Evolutionary conservation across 2,329 filamentous ascomycete species (phyloP), one percentile per base, ranked within the genome.

Genomic region (Penicillium sclerotiorum): DNA sequence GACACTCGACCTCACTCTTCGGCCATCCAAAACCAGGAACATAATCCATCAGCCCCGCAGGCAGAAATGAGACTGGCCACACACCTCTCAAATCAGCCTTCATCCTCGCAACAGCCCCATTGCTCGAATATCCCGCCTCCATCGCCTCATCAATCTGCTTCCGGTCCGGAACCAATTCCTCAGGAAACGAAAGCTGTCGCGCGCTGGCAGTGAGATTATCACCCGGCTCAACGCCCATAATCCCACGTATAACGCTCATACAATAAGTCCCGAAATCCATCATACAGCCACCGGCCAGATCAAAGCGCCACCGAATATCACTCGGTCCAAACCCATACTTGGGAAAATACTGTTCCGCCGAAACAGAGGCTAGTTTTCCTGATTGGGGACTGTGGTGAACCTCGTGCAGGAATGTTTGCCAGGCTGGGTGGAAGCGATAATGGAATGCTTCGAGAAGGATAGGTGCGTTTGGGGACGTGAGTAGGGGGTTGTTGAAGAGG

Each of bases 391-490:
- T 32, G 9, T 39, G 35, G 6, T 50, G 23, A n/a, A 44, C 25
- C 9, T 36, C 23, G 13, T 41, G 15, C 21, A 80, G 27, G 25
- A 80, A 80, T 2, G 57, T 59, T 18, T 70, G 63, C 70, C 74
- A 79, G 1, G 73, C 69, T 0, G 80, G 80, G 52, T 80, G 75
- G 59, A 83, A 82, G 21, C 72, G 67, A 50, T 72, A 71, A 57
- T 82, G 80, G 49, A 78, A 76, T 3, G 80, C 80, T 63, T 84
- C 81, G 3, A 83, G 70, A 2, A 81, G 62, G 1, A 82, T 69
- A 0, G 76, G 79, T 0, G 71, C 68, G 13, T 64, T 58, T 1
- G 68, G 61, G 0, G 59, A 42, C 4, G 53, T 58, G 1, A 60
- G 21, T 79, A 2, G 57, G 66, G 60, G 56, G 17, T 68, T 65